Evolutionary conservation across 2,329 filamentous ascomycete genomes (phyloP), one percentile per base, ranked within the genome.

Genomic region (Ramichloridium luteum): DNA sequence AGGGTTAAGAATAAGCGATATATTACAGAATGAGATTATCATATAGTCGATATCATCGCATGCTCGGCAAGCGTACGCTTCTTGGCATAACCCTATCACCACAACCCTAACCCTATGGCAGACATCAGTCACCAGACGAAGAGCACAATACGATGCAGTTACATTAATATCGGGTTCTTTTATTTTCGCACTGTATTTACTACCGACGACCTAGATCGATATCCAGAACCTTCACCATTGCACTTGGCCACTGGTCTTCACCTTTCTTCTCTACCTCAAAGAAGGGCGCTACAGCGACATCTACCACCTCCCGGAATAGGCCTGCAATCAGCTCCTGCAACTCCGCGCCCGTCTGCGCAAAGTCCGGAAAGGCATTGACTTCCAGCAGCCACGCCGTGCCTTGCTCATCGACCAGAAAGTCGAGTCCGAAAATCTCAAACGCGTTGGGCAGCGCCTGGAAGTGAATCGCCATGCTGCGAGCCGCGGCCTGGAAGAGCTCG

Each of bases 301-400:
- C 65, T 25, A 93, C 65, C 13, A 83, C 77, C 8, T 73, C 80
- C 47, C 73, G 68, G 67, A 92, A 90, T 44, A 98, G 65, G 5
- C 76, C 79, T 13, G 65, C 70, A 14, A 98, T 77, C 25, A 96
- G 57, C 0, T 61, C 70, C 51, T 68, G 73, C 42, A 93, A 58
- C 35, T 80, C 77, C 5, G 69, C 68, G 0, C 90, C 90, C 11
- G 85, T 93, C 70, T 96, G 88, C 50, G 72, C 76, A 52, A 96
- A 96, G 60, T 98, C 90, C 6, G 90, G 90, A 58, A 93, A 98
- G 1, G 88, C 83, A 62, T 98, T 98, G 17, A 93, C 72, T 62
- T 98, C 90, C 35, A 98, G 62, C 49, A 98, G 55, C 74, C 77
- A 94, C 3, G 74, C 71, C 3, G 50, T 65, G 0, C 74, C 77